Evolutionary conservation across 495 filamentous ascomycete species (phyloP), one percentile per base, ranked within the genome.

Genomic region (Talaromyces proteolyticus): DNA sequence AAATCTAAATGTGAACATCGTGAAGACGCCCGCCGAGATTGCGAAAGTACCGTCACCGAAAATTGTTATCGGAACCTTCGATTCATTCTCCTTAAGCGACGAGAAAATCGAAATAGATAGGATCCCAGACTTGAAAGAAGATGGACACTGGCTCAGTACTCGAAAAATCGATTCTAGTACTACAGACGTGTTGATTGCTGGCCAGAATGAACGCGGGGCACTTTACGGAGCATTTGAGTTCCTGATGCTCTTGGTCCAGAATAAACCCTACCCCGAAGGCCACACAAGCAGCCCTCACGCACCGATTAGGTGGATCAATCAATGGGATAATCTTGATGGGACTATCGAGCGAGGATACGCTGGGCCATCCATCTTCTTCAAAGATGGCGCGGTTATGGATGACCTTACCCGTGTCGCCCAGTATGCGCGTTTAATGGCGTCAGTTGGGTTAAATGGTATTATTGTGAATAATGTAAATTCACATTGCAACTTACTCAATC

Each of bases 401-500:
- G 77, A 89, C 56, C 62, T 85, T 42, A 79, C 75, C 4, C 78
- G 83, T 0, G 77, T 73, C 0, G 55, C 66, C 1, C 69, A 86
- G 57, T 88, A 87, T 59, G 85, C 80, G 3, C 82, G 85, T 3
- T 67, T 89, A 3, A 63, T 88, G 18, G 74, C 84, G n/a, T 88
- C 84, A 1, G 74, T 87, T 29, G 66, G 78, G 20, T 64, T 88
- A 57, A 89, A 89, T 52, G 84, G 68, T 2, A 68, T 85, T 23
- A 58, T 88, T 3, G 74, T 86, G 59, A 89, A 89, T 65, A 88
- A 89, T 47, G 84, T 88, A 53, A 89, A 89, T 57, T 82, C 85
- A 12, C 81, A 86, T 53, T 67, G 76, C 1, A 69, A 66, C 0
- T 63, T 84, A 4, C 65, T 89, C 40, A 79, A 55, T 3, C 52